A percentile compares a stretch with the other conserved stretches of the same genome.
Evolutionary conservation across 768 basidiomycete species (phyloP).

Genomic region (Podaxis mareebaensis): DNA sequence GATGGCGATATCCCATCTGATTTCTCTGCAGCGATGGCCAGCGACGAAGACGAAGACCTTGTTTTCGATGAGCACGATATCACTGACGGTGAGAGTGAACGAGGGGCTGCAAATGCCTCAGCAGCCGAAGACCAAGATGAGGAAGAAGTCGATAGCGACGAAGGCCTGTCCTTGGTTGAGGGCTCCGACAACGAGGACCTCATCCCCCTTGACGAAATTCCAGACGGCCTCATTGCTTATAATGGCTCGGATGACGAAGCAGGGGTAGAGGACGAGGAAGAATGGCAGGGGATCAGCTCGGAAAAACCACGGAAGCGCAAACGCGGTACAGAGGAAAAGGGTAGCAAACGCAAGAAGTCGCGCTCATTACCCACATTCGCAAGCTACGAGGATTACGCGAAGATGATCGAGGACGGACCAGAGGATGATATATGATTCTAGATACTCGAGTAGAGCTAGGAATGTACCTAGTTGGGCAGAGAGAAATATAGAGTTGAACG

Average conservation of each 20-base stretch:
- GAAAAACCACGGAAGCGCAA: slow-evolving; percentile 37
- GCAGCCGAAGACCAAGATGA: slow-evolving; percentile 35
- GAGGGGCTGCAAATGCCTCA: slow-evolving; percentile 27
- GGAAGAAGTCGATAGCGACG: slow-evolving; percentile 34
- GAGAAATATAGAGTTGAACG: background rate
- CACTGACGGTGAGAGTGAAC: slow-evolving; percentile 21
- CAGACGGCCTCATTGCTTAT: slow-evolving; percentile 59
- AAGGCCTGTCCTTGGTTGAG: slow-evolving; percentile 56
- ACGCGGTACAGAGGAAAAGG: slow-evolving; percentile 27
- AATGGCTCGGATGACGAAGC: slow-evolving; percentile 53
- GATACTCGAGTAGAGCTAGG: background rate
- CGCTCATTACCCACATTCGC: slow-evolving; percentile 77
- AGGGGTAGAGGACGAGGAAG: slow-evolving; percentile 40
- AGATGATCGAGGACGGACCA: slow-evolving; percentile 77
- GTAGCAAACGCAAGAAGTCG: slow-evolving; percentile 65
- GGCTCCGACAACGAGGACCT: slow-evolving; percentile 74
- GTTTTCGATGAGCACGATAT: slow-evolving; percentile 27
- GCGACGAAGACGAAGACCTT: slow-evolving; percentile 24
- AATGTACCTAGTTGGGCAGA: background rate
- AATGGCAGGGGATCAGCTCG: slow-evolving; percentile 53
- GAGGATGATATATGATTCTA: slow-evolving; percentile 58
- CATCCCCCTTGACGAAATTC: slow-evolving; percentile 56
- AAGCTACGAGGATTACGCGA: slow-evolving; percentile 84
- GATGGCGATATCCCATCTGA: slow-evolving; percentile 29
- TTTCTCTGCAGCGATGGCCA: slow-evolving; percentile 17